Evolutionary conservation across 2,329 filamentous ascomycete genomes (phyloP).

Genomic region (Bipolaris cookei): DNA sequence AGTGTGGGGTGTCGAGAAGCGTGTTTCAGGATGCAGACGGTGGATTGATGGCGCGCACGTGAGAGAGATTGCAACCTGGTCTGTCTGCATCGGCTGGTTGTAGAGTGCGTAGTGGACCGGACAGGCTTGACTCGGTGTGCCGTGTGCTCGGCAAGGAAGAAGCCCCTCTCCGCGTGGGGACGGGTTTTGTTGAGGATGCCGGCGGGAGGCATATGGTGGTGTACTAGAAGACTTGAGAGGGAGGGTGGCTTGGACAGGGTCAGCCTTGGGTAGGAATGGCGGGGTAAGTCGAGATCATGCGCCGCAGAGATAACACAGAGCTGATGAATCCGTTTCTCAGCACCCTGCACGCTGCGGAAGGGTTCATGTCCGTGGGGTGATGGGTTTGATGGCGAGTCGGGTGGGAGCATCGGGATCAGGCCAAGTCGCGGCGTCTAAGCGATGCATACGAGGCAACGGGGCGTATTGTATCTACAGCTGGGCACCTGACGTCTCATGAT

Average conservation of each 20-base stretch:
- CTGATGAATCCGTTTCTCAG: background rate
- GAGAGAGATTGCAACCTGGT: background rate
- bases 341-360: background rate
- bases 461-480: background rate
- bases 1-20: constrained; percentile 4
- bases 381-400: background rate
- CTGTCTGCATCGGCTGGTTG: too few relatives aligned
- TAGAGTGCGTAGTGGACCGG: background rate
- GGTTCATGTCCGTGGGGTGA: background rate
- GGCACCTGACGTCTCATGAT: constrained; percentile 13
- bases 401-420: background rate
- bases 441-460: constrained; percentile 1
- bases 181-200: constrained; percentile 1
- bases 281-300: constrained; percentile 9
- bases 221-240: background rate
- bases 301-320: background rate
- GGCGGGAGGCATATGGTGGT: background rate
- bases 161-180: background rate
- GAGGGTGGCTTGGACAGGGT: constrained; percentile 3
- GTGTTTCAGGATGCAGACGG: constrained; percentile 4
- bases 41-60: constrained; percentile 2
- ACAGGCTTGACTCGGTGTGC: background rate
- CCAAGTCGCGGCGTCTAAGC: constrained; percentile 1
- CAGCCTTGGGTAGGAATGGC: constrained; percentile 1
- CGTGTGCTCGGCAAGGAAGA: background rate